Evolutionary conservation across 2,329 filamentous ascomycete genomes (phyloP).

Genomic region (Pseudogymnoascus sp.): DNA sequence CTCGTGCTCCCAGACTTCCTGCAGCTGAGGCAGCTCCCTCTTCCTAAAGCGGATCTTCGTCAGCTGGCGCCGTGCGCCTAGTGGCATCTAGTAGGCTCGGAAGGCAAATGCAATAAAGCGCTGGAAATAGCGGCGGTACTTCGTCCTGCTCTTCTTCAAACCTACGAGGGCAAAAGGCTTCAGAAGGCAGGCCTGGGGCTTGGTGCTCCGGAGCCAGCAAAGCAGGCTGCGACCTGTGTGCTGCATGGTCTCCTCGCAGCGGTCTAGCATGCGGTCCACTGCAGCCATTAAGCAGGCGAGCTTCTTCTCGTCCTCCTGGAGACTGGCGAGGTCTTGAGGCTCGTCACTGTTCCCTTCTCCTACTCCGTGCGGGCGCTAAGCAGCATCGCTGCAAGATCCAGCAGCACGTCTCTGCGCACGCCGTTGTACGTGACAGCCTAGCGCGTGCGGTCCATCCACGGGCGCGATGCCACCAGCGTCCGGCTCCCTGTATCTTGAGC

Average conservation of each 20-base stretch:
- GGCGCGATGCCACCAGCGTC: neutral
- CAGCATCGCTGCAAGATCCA: too few relatives aligned
- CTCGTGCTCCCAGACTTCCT: constrained; percentile 11
- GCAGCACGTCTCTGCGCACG: too few relatives aligned
- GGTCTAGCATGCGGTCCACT: constrained; percentile 8
- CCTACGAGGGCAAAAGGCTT: constrained; percentile 13
- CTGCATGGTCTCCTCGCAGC: constrained; percentile 15
- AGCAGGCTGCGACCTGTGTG: constrained; percentile 13
- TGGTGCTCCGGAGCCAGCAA: constrained; percentile 13
- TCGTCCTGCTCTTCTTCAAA: too few relatives aligned
- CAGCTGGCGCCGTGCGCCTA: constrained; percentile 5
- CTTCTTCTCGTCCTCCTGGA: too few relatives aligned
- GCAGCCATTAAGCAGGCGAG: too few relatives aligned
- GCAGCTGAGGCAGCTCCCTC: constrained; percentile 10
- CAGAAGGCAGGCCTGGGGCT: constrained; percentile 12
- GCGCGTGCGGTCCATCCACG: neutral
- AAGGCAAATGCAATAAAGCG: constrained; percentile 10
- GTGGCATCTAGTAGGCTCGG: constrained; percentile 2
- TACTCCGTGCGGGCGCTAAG: too few relatives aligned
- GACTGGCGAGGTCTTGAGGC: too few relatives aligned
- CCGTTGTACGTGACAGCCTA: too few relatives aligned
- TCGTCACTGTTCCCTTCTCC: too few relatives aligned
- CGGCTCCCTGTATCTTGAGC: too few relatives aligned
- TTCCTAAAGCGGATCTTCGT: constrained; percentile 11
- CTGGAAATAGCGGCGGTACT: too few relatives aligned